Conservation (phyloP, 345 rosid genomes). For the Sisymbrium altissimum region DNA sequence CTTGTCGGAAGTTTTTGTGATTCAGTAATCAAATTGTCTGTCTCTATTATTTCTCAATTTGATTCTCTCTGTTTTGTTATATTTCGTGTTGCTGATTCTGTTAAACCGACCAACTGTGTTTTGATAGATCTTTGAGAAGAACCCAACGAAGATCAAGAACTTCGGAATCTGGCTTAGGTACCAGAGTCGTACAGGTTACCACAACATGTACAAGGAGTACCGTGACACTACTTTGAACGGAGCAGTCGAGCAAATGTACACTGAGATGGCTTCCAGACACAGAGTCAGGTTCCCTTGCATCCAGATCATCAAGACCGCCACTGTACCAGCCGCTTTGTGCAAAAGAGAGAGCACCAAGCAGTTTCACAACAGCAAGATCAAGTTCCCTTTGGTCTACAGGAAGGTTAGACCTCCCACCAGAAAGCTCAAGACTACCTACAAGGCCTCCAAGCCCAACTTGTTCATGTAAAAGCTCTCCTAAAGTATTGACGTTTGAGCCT, state of each 20-base stretch:
- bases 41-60: too few species aligned
- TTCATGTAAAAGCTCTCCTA: slow-evolving; percentile 37
- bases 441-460: slow-evolving; percentile 46
- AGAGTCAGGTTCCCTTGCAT: slow-evolving; percentile 64
- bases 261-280: slow-evolving; percentile 62
- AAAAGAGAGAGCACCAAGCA: slow-evolving; percentile 60
- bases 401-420: slow-evolving; percentile 54
- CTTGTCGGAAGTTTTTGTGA: neutral
- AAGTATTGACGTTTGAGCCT: too few species aligned
- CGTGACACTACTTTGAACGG: slow-evolving; percentile 56
- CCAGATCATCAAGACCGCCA: slow-evolving; percentile 59
- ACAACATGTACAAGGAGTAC: slow-evolving; percentile 53
- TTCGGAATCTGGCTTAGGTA: slow-evolving; percentile 60
- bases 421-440: slow-evolving; percentile 61
- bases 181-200: slow-evolving; percentile 57
- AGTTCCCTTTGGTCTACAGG: slow-evolving; percentile 43
- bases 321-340: slow-evolving; percentile 44
- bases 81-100: neutral
- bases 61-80: too few species aligned
- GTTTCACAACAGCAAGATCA: slow-evolving; percentile 55
- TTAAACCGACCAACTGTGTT: neutral
- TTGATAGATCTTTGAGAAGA: slow-evolving; percentile 54
- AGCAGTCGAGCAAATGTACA: slow-evolving; percentile 64
- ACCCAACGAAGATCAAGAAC: slow-evolving; percentile 56
- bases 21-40: neutral